Evolutionary conservation across 108 stramenopile genomes (phyloP).

Genomic region (Nitzschia sp.): DNA sequence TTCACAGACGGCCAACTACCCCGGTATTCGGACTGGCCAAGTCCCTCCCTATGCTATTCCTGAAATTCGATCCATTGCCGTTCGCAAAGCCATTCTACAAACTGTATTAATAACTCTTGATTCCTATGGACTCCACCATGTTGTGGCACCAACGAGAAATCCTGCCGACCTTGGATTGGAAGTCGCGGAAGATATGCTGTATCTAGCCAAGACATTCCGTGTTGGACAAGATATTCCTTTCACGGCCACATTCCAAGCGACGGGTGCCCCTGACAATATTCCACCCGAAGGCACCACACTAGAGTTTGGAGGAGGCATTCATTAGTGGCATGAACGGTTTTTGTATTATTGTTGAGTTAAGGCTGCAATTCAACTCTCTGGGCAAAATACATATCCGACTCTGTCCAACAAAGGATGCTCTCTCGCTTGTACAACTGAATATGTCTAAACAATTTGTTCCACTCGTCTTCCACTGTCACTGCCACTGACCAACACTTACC

Average conservation of each 20-base stretch:
- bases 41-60: conserved; percentile 84
- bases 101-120: conserved; percentile 70
- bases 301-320: too few relatives aligned
- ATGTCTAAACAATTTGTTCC: too few relatives aligned
- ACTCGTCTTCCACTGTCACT: too few relatives aligned
- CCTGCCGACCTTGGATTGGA: conserved; percentile 38
- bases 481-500: too few relatives aligned
- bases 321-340: too few relatives aligned
- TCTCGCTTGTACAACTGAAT: too few relatives aligned
- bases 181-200: conserved; percentile 70
- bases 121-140: conserved; percentile 74
- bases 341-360: too few relatives aligned
- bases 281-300: neutral
- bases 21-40: conserved; percentile 84
- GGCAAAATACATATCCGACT: too few relatives aligned
- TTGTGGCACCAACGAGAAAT: conserved; percentile 22
- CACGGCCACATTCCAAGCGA: conserved; percentile 70
- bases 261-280: conserved; percentile 43
- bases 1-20: conserved; percentile 80
- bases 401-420: too few relatives aligned
- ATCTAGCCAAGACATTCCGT: conserved; percentile 76
- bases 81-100: conserved; percentile 78
- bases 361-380: too few relatives aligned
- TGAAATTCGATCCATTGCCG: conserved; percentile 75
- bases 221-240: conserved; percentile 65